phyloP scores from a whole-genome alignment of 352 stramenopile species.

The Pythium periplocum region DNA sequence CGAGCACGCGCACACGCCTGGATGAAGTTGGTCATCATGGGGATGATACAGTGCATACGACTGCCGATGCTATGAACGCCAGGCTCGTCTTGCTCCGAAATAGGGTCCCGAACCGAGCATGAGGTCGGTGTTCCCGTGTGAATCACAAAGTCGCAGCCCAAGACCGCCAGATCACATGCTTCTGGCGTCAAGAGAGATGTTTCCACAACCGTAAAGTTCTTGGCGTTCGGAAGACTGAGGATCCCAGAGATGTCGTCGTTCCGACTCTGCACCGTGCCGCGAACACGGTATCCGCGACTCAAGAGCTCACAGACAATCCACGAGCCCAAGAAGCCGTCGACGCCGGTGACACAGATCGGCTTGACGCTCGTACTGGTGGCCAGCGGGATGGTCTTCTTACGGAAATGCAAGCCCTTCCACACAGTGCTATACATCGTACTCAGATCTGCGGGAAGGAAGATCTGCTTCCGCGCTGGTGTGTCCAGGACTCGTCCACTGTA shows the following conservation, averaged over 20 bases:
- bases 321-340: conserved; percentile 80
- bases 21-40: conserved; percentile 92
- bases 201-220: conserved; percentile 85
- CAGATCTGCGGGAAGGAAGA: conserved; percentile 7
- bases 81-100: conserved; percentile 81
- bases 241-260: conserved; percentile 83
- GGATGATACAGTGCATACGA: conserved; percentile 89
- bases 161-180: conserved; percentile 83
- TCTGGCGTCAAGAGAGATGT: conserved; percentile 84
- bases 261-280: conserved; percentile 81
- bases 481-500: too few relatives aligned
- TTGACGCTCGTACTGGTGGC: conserved; percentile 70
- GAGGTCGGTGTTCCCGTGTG: conserved; percentile 84
- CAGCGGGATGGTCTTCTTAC: conserved; percentile 77
- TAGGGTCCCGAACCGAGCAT: conserved; percentile 79
- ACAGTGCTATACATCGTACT: conserved; percentile 69
- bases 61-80: conserved; percentile 86
- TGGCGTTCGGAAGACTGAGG: conserved; percentile 59
- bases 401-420: conserved; percentile 78
- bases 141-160: conserved; percentile 88
- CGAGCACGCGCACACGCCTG: conserved; percentile 73
- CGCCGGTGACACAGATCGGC: conserved; percentile 81
- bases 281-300: conserved; percentile 69
- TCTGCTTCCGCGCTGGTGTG: conserved; percentile 1
- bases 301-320: conserved; percentile 85